Conservation (phyloP, 1,139 yeast species). For the Suhomyces bribrorum region DNA sequence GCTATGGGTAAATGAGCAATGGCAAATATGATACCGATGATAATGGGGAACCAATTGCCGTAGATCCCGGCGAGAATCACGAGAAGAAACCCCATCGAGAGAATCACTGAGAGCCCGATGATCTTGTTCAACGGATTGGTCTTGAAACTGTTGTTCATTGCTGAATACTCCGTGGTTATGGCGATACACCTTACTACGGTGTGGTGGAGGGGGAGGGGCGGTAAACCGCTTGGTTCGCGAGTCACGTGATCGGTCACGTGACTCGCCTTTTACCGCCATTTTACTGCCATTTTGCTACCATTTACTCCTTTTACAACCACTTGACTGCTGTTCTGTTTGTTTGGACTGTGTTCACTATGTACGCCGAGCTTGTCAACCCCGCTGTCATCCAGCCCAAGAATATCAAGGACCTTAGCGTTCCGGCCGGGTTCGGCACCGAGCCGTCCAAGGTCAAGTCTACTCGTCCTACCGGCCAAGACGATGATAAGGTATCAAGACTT, state of each 20-base stretch:
- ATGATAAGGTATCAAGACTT: slow-evolving; percentile 34
- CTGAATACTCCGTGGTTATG: not conserved
- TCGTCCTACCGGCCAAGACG: slow-evolving; percentile 11
- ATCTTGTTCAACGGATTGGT: slow-evolving; percentile 69
- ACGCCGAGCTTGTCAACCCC: slow-evolving; percentile 9
- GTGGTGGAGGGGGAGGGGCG: no score
- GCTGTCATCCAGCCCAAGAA: slow-evolving; percentile 9
- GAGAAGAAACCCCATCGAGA: slow-evolving; percentile 76
- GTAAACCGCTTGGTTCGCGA: no score
- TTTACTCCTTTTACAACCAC: no score
- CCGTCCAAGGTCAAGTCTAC: slow-evolving; percentile 7
- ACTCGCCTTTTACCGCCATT: no score
- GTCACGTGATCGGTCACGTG: no score
- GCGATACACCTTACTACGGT: no score
- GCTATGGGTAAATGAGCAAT: slow-evolving; percentile 72
- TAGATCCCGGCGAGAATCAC: slow-evolving; percentile 76
- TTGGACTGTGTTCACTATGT: no score
- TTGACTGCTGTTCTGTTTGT: no score
- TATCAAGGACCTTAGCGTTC: slow-evolving; percentile 9
- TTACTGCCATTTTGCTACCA: no score
- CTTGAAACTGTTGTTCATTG: slow-evolving; percentile 33
- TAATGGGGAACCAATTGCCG: slow-evolving; percentile 77
- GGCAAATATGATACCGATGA: slow-evolving; percentile 53
- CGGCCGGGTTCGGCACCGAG: slow-evolving; percentile 16
- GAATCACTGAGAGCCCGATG: slow-evolving; percentile 68